Percentiles rank a stretch among this genome's conserved stretches.
Evolutionary conservation across 139 green algal species (phyloP).

Genomic region (Chlorella sp.): DNA sequence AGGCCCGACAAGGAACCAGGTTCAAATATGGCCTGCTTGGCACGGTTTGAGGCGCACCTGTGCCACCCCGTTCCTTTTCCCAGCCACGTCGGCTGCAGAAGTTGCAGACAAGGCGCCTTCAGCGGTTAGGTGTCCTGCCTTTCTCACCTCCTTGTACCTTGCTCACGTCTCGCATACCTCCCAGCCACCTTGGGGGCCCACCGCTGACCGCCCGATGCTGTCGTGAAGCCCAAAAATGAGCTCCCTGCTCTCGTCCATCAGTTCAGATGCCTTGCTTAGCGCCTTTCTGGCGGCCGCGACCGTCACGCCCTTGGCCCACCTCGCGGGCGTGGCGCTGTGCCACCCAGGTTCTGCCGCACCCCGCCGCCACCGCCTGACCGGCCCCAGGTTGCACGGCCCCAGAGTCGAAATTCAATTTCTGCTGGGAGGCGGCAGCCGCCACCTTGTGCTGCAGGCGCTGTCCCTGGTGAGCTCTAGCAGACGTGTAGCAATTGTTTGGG

Average conservation of each 20-base stretch:
- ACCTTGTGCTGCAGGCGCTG: conserved; percentile 61
- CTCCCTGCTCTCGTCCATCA: background rate
- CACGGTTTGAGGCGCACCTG: no score
- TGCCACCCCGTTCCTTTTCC: no score
- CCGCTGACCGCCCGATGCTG: no score
- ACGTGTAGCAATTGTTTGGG: background rate
- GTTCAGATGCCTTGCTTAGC: conserved; percentile 6
- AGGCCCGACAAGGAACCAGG: no score
- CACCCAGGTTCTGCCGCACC: background rate
- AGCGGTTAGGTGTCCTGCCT: no score
- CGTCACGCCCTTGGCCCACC: background rate
- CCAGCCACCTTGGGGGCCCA: no score
- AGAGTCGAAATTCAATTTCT: background rate
- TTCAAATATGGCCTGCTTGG: no score
- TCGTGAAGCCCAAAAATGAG: background rate
- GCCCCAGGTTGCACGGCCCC: background rate
- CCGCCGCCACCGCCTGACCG: background rate
- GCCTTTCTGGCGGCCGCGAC: background rate
- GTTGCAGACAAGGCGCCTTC: no score
- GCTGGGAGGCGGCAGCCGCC: conserved; percentile 43
- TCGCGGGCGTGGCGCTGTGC: background rate
- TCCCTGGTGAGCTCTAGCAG: conserved; percentile 45
- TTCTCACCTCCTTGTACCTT: no score
- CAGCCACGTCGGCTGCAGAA: no score
- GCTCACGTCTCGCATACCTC: no score